Conservation (phyloP, 2,329 filamentous ascomycete species). For the Laburnicola sp. region DNA sequence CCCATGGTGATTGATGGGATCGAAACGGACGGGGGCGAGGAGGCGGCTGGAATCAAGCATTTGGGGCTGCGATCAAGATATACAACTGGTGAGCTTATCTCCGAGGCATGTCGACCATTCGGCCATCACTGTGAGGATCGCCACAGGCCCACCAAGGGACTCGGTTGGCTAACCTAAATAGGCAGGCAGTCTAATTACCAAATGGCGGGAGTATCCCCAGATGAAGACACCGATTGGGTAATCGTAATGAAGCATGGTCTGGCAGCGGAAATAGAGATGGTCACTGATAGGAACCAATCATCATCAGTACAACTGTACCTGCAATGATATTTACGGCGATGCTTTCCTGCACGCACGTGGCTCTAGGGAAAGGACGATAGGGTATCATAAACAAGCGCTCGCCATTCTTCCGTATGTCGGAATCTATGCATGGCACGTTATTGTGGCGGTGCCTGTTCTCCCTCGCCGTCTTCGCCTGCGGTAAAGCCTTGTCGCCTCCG, state of each 20-base stretch:
- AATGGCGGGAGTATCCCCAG: constrained; percentile 6
- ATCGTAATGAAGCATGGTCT: constrained; percentile 4
- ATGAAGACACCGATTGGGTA: constrained; percentile 8
- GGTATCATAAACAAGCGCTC: constrained; percentile 33
- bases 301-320: neutral
- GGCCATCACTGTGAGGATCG: constrained; percentile 35
- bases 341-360: neutral
- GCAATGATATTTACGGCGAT: constrained; percentile 8
- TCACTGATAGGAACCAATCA: constrained; percentile 10
- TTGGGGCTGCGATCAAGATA: neutral
- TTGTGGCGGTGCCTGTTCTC: neutral
- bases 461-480: neutral
- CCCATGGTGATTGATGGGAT: constrained; percentile 24
- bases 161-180: constrained; percentile 25
- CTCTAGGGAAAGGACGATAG: constrained; percentile 11
- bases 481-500: neutral
- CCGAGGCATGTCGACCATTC: constrained; percentile 21
- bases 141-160: constrained; percentile 26
- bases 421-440: constrained; percentile 9
- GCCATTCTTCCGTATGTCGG: constrained; percentile 25
- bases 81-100: neutral
- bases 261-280: constrained; percentile 16
- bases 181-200: constrained; percentile 33
- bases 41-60: neutral
- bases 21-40: neutral